phyloP scores from a whole-genome alignment of 495 filamentous ascomycete species.

The Neurospora terricola region DNA sequence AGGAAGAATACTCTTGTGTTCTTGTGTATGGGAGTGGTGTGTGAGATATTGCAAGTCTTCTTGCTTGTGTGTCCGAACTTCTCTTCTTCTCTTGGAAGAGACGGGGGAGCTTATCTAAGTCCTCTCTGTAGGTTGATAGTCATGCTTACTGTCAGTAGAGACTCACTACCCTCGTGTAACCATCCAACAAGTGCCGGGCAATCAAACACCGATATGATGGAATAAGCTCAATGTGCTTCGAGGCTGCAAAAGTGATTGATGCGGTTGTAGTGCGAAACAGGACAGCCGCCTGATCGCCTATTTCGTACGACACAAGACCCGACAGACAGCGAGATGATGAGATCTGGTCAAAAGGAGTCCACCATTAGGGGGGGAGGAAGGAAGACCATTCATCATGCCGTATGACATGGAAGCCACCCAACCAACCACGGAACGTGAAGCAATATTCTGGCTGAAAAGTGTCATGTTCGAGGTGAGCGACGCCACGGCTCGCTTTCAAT shows the following conservation, averaged over 20 bases:
- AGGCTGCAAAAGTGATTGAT: background rate
- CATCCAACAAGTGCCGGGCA: background rate
- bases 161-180: background rate
- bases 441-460: background rate
- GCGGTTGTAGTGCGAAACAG: background rate
- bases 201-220: background rate
- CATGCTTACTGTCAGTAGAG: background rate
- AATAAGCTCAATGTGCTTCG: background rate
- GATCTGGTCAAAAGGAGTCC: background rate
- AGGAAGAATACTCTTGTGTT: background rate
- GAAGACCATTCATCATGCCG: background rate
- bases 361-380: background rate
- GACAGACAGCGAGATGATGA: background rate
- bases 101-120: background rate
- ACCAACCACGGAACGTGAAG: background rate
- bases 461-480: background rate
- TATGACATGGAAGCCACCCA: background rate
- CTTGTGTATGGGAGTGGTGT: background rate
- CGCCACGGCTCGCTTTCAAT: background rate
- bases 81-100: background rate
- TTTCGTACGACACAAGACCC: background rate
- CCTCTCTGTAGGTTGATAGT: background rate
- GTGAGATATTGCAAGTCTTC: background rate
- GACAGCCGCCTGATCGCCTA: slow-evolving; percentile 2
- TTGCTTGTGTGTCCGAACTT: background rate